phyloP scores from a whole-genome alignment of 2,329 filamentous ascomycete species.

The Xylaria arbuscula region DNA sequence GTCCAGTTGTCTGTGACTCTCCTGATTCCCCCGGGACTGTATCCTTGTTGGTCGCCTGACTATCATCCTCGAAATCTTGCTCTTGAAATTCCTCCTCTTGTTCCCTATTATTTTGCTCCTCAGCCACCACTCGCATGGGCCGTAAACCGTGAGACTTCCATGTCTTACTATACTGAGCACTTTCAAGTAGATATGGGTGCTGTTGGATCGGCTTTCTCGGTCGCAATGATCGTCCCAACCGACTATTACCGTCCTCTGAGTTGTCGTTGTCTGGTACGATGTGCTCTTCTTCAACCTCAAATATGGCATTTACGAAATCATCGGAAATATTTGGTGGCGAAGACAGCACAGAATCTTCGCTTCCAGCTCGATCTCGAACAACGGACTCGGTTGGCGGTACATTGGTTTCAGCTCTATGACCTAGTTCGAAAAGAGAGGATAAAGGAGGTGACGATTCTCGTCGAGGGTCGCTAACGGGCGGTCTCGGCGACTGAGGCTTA shows the following conservation, averaged over 20 bases:
- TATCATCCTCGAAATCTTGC: constrained; percentile 64
- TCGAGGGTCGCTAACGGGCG: constrained; percentile 34
- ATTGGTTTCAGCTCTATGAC: constrained; percentile 12
- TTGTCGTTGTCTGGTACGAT: constrained; percentile 14
- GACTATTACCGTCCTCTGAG: constrained; percentile 21
- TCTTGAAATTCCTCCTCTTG: constrained; percentile 60
- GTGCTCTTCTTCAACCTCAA: constrained; percentile 28
- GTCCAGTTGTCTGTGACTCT: constrained; percentile 51
- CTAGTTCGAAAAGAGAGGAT: constrained; percentile 33
- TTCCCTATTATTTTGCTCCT: constrained; percentile 48
- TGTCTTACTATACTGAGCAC: constrained; percentile 63
- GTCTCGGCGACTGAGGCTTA: constrained; percentile 40
- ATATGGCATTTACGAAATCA: constrained; percentile 27
- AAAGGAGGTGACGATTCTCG: constrained; percentile 28
- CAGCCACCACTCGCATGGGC: constrained; percentile 59
- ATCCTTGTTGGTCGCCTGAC: constrained; percentile 55
- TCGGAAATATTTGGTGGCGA: constrained; percentile 18
- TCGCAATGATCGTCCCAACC: constrained; percentile 61
- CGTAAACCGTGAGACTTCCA: constrained; percentile 66
- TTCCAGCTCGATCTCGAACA: constrained; percentile 3
- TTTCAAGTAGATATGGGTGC: constrained; percentile 68
- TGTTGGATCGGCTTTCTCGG: constrained; percentile 71
- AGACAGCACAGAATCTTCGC: constrained; percentile 19
- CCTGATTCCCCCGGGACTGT: constrained; percentile 48
- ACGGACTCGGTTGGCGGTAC: background rate